Evolutionary conservation across 768 basidiomycete species (phyloP), one percentile per base, ranked within the genome.

Genomic region (Suillus discolor): DNA sequence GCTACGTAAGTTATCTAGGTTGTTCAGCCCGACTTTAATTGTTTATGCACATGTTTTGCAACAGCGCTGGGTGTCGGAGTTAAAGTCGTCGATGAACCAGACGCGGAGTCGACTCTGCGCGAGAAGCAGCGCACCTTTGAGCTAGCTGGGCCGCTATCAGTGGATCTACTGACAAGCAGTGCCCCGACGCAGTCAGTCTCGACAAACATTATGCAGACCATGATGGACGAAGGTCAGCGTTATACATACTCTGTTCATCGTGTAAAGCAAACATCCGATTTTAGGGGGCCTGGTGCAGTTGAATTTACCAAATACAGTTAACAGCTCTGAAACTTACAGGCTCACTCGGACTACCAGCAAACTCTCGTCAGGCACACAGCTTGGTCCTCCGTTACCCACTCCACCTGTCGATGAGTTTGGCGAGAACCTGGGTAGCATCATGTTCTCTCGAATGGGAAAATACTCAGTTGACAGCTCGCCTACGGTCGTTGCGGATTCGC

Each of bases 11-110:
- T 78, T 6, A 31, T 59, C 62, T 66, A 59, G 45, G 16, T 31
- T 39, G 38, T 20, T 54, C n/a, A 8, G 1, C 18, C 23, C 42
- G 20, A 28, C 42, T 8, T 65, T 57, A 36, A 65, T 68, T 15
- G 25, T 23, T 61, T 62, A n/a, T 65, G 51, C 55, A 62, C 61
- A 57, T 55, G 57, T 63, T 42, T 53, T 28, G 39, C 23, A 34
- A 57, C 55, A 83, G 83, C 90, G 6, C 78, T 93, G n/a, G 90
- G 89, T 6, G 86, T 93, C 34, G 90, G 91, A n/a, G 77, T 77
- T 42, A 87, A 85, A 62, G 79, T 83, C 76, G 39, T 80, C 12
- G 71, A 78, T 45, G 72, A 70, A 28, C 69, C 70, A 47, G 72
- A 71, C n/a, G 72, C 70, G 57, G 72, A 68, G 59, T 62, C 71